Evolutionary conservation across 2,329 filamentous ascomycete genomes (phyloP).

Genomic region (Ophiostoma quercus): DNA sequence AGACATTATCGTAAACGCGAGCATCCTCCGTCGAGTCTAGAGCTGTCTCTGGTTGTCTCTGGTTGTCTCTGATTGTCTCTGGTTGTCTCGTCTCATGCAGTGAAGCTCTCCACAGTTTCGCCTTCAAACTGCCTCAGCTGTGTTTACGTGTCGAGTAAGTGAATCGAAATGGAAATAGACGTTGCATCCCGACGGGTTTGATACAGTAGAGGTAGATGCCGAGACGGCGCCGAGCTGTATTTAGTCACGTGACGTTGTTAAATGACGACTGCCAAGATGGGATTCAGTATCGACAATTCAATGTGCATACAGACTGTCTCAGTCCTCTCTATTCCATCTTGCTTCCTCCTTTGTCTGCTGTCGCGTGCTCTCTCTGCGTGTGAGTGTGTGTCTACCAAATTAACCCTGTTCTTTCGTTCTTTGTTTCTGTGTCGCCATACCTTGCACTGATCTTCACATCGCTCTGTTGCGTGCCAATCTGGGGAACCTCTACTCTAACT

Average conservation of each 20-base stretch:
- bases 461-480: not conserved
- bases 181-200: not conserved
- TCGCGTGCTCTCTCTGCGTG: not conserved
- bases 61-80: not conserved
- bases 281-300: not conserved
- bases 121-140: not conserved
- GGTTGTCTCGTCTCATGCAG: not conserved
- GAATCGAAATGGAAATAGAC: too few relatives aligned
- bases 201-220: not conserved
- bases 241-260: not conserved
- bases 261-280: constrained; percentile 5
- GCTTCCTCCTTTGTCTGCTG: not conserved
- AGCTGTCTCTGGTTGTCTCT: not conserved
- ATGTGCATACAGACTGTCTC: not conserved
- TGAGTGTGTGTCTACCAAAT: not conserved
- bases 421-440: not conserved
- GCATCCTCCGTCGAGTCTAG: too few relatives aligned
- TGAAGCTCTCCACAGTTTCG: not conserved
- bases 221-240: not conserved
- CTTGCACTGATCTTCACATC: too few relatives aligned
- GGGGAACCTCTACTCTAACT: too few relatives aligned
- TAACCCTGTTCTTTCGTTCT: not conserved
- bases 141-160: not conserved
- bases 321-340: not conserved
- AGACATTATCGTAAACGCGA: too few relatives aligned